A percentile compares a stretch with the other conserved stretches of the same genome.
These are phyloP conservation scores for Rhodotorula glutinis DNA, from an alignment of 1,284 basidiomycete species.

Conservation along the genomic window DNA sequence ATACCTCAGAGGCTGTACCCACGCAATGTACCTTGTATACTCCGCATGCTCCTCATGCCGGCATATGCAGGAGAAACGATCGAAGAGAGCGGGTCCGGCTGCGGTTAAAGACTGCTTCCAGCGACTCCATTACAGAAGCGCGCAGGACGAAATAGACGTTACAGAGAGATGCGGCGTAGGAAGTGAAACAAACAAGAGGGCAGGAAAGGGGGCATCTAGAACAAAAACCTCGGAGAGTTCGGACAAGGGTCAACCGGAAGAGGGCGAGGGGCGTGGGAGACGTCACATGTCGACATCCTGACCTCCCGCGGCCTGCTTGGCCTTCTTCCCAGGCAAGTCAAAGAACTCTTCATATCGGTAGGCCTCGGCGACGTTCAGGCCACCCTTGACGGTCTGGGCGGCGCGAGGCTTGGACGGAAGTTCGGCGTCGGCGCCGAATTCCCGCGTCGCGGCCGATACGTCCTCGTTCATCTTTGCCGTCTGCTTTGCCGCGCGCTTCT, in stretches of 20 bases:
- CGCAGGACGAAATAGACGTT: neutral
- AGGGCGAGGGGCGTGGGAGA: neutral
- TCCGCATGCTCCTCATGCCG: no score
- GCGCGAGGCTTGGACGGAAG: slow-evolving; percentile 24
- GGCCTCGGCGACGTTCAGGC: slow-evolving; percentile 1
- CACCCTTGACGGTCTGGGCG: slow-evolving; percentile 17
- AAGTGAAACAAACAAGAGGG: neutral
- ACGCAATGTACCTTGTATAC: no score
- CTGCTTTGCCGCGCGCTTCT: slow-evolving; percentile 39
- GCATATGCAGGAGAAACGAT: no score
- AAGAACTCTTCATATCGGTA: slow-evolving; percentile 22
- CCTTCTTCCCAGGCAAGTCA: neutral
- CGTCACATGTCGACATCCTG: slow-evolving; percentile 7
- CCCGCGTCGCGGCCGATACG: slow-evolving; percentile 20
- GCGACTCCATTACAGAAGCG: no score
- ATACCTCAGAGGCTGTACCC: neutral
- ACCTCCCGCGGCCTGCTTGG: neutral
- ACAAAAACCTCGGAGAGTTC: neutral
- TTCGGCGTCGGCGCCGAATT: slow-evolving; percentile 37
- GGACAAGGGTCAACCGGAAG: neutral
- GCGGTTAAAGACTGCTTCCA: no score
- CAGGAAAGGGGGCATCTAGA: no score
- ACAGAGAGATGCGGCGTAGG: neutral
- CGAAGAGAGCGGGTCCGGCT: neutral
- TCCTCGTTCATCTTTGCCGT: slow-evolving; percentile 19